phyloP scores from a whole-genome alignment of 768 basidiomycete genomes.

The Xerocomus spinulosus region DNA sequence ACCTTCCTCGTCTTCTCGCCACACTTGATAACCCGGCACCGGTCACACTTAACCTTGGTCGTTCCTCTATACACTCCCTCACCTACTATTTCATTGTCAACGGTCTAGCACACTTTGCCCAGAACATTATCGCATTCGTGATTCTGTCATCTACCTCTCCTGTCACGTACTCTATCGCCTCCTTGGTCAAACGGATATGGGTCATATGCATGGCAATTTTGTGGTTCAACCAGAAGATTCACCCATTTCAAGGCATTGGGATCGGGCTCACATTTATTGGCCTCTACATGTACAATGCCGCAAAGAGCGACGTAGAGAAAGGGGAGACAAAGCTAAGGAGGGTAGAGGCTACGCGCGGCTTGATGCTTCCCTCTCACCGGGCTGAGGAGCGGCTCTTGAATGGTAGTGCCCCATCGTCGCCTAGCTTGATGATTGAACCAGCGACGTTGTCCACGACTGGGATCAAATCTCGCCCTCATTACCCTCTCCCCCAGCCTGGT shows the following conservation, averaged over 20 bases:
- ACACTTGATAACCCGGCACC: constrained; percentile 37
- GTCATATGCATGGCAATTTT: constrained; percentile 97
- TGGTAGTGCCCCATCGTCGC: constrained; percentile 33
- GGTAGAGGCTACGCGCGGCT: constrained; percentile 64
- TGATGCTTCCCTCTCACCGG: constrained; percentile 66
- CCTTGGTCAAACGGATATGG: constrained; percentile 93
- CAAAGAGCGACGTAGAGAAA: constrained; percentile 87
- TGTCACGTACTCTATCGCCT: constrained; percentile 98
- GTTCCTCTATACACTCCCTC: constrained; percentile 56
- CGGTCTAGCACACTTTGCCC: constrained; percentile 92
- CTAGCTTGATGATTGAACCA: constrained; percentile 1
- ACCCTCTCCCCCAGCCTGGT: constrained; percentile 3
- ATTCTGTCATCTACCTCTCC: constrained; percentile 95
- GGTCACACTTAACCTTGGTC: constrained; percentile 43
- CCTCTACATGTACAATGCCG: constrained; percentile 92
- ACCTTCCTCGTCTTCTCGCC: constrained; percentile 66
- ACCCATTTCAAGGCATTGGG: constrained; percentile 82
- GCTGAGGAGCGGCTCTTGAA: constrained; percentile 51
- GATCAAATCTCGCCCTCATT: constrained; percentile 19
- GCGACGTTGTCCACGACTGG: constrained; percentile 23
- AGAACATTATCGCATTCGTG: constrained; percentile 97
- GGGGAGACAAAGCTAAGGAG: constrained; percentile 86
- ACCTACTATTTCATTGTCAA: constrained; percentile 86
- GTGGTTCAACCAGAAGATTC: constrained; percentile 90
- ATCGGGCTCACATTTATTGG: constrained; percentile 87